Percentiles rank a stretch among this genome's conserved stretches.
Evolutionary conservation across 1,284 basidiomycete genomes (phyloP).

Genomic region (Rhodotorula sp.): DNA sequence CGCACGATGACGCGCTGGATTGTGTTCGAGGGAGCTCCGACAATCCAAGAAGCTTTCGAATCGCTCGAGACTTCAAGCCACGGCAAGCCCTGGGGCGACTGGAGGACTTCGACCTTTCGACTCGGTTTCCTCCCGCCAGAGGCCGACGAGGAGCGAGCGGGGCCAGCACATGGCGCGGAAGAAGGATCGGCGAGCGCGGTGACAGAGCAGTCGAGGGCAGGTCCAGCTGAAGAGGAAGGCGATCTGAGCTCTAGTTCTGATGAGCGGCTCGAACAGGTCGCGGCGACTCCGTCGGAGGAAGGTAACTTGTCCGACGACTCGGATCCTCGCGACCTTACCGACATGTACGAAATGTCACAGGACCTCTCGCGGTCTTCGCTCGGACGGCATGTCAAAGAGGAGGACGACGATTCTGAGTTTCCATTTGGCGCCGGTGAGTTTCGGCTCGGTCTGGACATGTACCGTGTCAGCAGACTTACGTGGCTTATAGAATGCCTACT

Average conservation of each 20-base stretch:
- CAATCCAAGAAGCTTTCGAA: background rate
- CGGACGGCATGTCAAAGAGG: background rate
- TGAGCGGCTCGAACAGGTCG: no score
- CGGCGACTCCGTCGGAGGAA: no score
- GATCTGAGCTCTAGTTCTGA: no score
- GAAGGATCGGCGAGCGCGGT: no score
- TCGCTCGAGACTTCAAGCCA: background rate
- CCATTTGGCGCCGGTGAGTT: no score
- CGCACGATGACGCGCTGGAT: slow-evolving; percentile 13
- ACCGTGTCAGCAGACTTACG: background rate
- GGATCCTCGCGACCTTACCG: no score
- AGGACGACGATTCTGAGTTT: background rate
- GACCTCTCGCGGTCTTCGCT: background rate
- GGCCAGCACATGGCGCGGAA: no score
- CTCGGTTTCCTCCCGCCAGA: background rate
- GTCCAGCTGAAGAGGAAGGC: no score
- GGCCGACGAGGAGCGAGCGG: no score
- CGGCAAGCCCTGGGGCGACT: background rate
- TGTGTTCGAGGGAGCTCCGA: slow-evolving; percentile 10
- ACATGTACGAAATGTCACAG: background rate
- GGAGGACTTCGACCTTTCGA: background rate
- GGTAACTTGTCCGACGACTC: no score
- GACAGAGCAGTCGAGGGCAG: no score
- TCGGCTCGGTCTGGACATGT: background rate
- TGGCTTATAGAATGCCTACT: background rate